Evolutionary conservation across 305 asterid species (phyloP).

Genomic region (Fraxinus albicans): DNA sequence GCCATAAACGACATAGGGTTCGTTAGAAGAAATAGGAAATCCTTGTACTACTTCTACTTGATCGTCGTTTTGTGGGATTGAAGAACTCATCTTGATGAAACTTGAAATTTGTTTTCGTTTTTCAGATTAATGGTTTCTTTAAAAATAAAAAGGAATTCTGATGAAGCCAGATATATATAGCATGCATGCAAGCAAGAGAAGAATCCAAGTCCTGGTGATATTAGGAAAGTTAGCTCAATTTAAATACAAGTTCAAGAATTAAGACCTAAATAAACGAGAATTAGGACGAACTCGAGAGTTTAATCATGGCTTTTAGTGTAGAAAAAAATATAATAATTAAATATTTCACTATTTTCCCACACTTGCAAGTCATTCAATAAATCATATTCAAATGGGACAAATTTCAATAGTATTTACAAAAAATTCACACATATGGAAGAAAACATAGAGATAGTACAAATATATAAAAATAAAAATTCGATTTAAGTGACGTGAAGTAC

Average conservation of each 20-base stretch:
- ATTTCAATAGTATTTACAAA: neutral
- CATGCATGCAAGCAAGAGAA: neutral
- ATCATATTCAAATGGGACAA: neutral
- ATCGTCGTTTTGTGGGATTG: neutral
- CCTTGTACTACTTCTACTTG: neutral
- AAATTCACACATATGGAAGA: neutral
- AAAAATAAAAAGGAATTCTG: neutral
- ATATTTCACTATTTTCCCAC: neutral
- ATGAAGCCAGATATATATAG: neutral
- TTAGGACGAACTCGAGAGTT: neutral
- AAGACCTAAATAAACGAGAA: neutral
- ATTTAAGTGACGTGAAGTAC: neutral
- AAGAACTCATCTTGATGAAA: neutral
- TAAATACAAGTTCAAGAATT: neutral
- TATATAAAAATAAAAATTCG: neutral
- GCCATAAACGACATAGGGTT: neutral
- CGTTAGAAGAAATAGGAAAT: neutral
- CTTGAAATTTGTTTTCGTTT: neutral
- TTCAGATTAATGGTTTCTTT: neutral
- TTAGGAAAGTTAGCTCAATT: neutral
- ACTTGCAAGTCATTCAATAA: neutral
- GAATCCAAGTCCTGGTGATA: neutral
- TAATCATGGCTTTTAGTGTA: neutral
- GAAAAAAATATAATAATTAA: neutral
- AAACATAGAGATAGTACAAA: neutral